phyloP scores from a whole-genome alignment of 129 eudicot genomes.

The Helianthus annuus region DNA sequence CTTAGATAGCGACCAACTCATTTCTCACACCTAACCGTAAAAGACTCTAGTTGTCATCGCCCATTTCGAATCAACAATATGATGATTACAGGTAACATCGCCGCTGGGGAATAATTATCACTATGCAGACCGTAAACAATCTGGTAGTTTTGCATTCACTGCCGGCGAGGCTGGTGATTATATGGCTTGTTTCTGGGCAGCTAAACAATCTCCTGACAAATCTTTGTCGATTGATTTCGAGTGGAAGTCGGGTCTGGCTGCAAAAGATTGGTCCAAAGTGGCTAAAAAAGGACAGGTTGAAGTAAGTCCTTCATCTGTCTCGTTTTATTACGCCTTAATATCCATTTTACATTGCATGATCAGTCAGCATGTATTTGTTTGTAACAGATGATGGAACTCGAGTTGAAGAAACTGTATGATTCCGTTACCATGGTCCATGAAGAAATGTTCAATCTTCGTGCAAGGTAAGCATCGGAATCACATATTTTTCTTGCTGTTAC shows the following conservation, averaged over 20 bases:
- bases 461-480: slow-evolving; percentile 44
- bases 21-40: background rate
- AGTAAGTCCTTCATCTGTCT: background rate
- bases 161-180: slow-evolving; percentile 16
- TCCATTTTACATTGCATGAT: background rate
- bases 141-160: slow-evolving; percentile 28
- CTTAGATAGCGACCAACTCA: background rate
- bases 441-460: slow-evolving; percentile 73
- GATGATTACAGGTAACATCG: slow-evolving; percentile 61
- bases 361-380: slow-evolving; percentile 6
- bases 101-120: slow-evolving; percentile 64
- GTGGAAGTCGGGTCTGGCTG: slow-evolving; percentile 77
- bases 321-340: background rate
- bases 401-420: slow-evolving; percentile 64
- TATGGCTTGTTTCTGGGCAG: slow-evolving; percentile 60
- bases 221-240: slow-evolving; percentile 63
- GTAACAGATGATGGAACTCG: slow-evolving; percentile 66
- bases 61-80: background rate
- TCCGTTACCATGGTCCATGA: slow-evolving; percentile 56
- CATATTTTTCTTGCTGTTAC: background rate
- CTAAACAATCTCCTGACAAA: slow-evolving; percentile 49
- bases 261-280: slow-evolving; percentile 87
- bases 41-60: background rate
- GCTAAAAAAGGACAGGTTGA: slow-evolving; percentile 82
- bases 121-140: slow-evolving; percentile 49